Base-by-base conservation (phyloP, 805 yeast genomes). In the Danielia reshetovae region DNA sequence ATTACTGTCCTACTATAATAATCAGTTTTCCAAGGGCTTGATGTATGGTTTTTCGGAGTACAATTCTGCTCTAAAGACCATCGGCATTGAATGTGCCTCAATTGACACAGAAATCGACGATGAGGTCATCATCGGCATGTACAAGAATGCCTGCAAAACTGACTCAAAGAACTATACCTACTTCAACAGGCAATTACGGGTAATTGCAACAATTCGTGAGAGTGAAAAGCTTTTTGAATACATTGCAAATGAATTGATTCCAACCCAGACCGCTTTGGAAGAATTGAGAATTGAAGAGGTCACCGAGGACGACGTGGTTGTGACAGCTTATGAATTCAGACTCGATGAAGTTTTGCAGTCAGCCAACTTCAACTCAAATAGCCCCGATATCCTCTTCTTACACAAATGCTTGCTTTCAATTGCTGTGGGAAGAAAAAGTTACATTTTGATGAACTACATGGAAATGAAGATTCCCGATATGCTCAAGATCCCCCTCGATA, bases 301-400 rank as follows among this genome's bases (percentile, higher is more conserved):
- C 23, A 68, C 73, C 11, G 73, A 68, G 38, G 73, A 68, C 51
- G 93, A 85, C 42, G 77, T 84, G 28, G 74, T 86, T 3, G 68
- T 78, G 18, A 82, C 94, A 1, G 89, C 94, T 0, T 84, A 76
- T 49, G 79, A 82, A 38, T 67, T 82, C 27, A 78, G 79, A 39
- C 50, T 70, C 2, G 74, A 74, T 27, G 94, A 85, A 37, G 48
- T 61, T 2, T 39, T 61, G 36, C 60, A 57, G 30, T 32, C 54
- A 1, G 55, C 54, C 33, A 57, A 59, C 14, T 56, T 59, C 34
- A 47, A 54, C 23, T 36, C 48, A 7, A 48, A 50, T 26, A 65
- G 69, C 34, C 51, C 72, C 33, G 64, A 59, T 24, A 43, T 74
- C 21, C 39, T 51, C 31, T 58, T 66, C 35, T 51, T 66, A 28